Conservation (phyloP, 2,329 filamentous ascomycete genomes). For the Pestalotiopsis sp. region DNA sequence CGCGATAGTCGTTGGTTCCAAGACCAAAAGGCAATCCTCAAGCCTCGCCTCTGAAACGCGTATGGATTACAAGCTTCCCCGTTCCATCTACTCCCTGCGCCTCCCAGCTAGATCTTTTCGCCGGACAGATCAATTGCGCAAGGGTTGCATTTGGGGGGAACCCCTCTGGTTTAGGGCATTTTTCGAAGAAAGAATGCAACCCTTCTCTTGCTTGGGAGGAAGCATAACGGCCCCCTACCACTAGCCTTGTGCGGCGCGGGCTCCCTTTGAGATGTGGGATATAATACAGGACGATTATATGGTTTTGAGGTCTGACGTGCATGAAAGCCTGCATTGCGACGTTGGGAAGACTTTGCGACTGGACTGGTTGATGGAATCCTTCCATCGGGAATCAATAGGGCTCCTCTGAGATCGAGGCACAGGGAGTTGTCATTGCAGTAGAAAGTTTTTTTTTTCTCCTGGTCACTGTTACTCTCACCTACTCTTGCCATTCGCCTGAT, state of each 20-base stretch:
- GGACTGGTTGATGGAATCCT: background rate
- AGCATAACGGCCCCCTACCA: background rate
- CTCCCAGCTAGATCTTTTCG: no score
- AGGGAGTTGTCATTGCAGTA: no score
- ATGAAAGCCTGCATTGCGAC: background rate
- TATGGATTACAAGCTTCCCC: background rate
- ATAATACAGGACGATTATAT: background rate
- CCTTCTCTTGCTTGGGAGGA: background rate
- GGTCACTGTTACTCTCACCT: no score
- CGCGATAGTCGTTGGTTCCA: constrained; percentile 1
- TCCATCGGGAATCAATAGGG: no score
- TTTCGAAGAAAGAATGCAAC: background rate
- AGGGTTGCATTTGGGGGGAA: background rate
- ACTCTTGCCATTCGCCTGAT: no score
- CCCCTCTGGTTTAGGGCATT: background rate
- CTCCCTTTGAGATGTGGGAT: background rate
- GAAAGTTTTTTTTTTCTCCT: no score
- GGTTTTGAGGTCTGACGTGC: background rate
- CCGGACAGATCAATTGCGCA: no score
- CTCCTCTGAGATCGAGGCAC: no score
- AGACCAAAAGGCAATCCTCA: background rate
- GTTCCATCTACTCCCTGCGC: background rate
- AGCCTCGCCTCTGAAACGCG: background rate
- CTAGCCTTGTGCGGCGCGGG: background rate
- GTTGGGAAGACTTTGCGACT: background rate